These are phyloP conservation scores for Phylloporus arenicola DNA, from an alignment of 768 basidiomycete genomes.

Conservation along the genomic window DNA sequence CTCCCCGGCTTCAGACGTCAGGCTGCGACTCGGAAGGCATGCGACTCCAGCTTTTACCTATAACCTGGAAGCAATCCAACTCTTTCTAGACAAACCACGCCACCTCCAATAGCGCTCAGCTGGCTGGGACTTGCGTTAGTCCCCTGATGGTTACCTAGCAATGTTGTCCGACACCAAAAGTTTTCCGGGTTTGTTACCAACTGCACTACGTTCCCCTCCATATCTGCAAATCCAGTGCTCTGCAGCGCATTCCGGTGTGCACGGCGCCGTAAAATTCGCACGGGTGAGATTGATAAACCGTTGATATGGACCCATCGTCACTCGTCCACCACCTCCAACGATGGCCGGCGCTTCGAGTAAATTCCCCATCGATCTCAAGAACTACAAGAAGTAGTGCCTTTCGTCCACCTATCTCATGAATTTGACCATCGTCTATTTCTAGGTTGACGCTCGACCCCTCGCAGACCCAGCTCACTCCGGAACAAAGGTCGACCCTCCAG, in stretches of 20 bases:
- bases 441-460: slow-evolving; percentile 72
- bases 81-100: too few relatives aligned
- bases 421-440: slow-evolving; percentile 8
- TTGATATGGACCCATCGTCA: background rate
- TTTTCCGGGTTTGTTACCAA: background rate
- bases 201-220: background rate
- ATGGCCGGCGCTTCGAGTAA: slow-evolving; percentile 38
- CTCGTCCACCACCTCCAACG: slow-evolving; percentile 14
- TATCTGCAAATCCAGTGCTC: background rate
- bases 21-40: too few relatives aligned
- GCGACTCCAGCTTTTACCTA: too few relatives aligned
- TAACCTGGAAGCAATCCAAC: too few relatives aligned
- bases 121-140: too few relatives aligned
- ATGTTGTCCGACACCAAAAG: background rate
- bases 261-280: slow-evolving; percentile 21
- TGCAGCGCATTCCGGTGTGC: background rate
- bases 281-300: slow-evolving; percentile 21
- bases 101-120: too few relatives aligned
- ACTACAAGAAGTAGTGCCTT: slow-evolving; percentile 61
- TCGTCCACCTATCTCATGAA: background rate
- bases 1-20: too few relatives aligned
- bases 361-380: slow-evolving; percentile 76
- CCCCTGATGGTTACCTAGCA: background rate
- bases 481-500: slow-evolving; percentile 53
- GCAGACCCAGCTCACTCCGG: slow-evolving; percentile 54